Percentiles rank a stretch among this genome's conserved stretches.
These are phyloP conservation scores for Podila horticola DNA, from an alignment of 192 early-diverging fungal species.

Conservation along the genomic window DNA sequence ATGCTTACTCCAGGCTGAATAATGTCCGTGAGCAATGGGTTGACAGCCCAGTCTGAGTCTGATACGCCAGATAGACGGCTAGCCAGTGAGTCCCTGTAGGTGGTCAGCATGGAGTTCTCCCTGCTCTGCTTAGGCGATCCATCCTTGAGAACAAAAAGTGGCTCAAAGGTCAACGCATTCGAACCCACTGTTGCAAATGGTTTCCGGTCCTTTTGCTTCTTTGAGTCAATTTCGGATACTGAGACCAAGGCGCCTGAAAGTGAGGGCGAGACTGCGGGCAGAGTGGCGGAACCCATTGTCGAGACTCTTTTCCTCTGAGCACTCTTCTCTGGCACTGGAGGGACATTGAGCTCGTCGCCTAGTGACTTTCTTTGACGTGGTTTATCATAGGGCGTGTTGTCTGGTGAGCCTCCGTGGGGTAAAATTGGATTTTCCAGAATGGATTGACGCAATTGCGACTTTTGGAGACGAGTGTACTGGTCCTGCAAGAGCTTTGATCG, in stretches of 20 bases:
- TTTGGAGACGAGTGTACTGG: constrained; percentile 34
- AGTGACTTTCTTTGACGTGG: constrained; percentile 29
- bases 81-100: not conserved
- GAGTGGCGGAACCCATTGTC: constrained; percentile 29
- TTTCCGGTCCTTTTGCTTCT: constrained; percentile 9
- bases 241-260: constrained; percentile 9
- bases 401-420: not conserved
- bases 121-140: constrained; percentile 1
- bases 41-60: constrained; percentile 32
- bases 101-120: not conserved
- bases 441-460: constrained; percentile 22
- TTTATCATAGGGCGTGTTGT: constrained; percentile 11
- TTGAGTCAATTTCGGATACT: constrained; percentile 12
- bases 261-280: constrained; percentile 11
- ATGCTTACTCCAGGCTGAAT: constrained; percentile 38
- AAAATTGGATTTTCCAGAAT: not conserved
- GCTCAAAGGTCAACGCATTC: constrained; percentile 33
- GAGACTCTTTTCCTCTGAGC: constrained; percentile 39
- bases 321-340: constrained; percentile 41
- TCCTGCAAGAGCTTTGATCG: constrained; percentile 38
- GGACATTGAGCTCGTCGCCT: constrained; percentile 39
- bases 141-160: constrained; percentile 38
- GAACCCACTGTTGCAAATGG: constrained; percentile 17
- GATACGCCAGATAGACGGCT: constrained; percentile 33
- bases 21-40: constrained; percentile 5